Percentiles rank a stretch among this genome's conserved stretches.
Evolutionary conservation across 208 protist species (phyloP).

Genomic region (Trypanosoma grayi): DNA sequence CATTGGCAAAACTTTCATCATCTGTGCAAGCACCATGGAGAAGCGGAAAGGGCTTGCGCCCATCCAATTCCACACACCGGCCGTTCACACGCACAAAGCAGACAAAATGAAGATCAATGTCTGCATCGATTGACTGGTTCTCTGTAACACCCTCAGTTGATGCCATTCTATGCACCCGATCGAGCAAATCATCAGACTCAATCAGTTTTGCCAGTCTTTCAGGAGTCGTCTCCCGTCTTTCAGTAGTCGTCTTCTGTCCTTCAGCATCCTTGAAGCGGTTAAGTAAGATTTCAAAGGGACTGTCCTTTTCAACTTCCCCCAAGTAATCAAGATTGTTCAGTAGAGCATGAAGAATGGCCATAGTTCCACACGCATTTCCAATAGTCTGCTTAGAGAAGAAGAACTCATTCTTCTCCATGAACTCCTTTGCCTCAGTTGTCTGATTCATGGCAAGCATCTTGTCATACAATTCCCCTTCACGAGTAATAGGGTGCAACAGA

Average conservation of each 20-base stretch:
- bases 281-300: constrained; percentile 32
- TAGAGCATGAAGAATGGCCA: constrained; percentile 92
- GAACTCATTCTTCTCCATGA: constrained; percentile 44
- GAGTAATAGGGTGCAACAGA: constrained; percentile 90
- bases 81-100: constrained; percentile 85
- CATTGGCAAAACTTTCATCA: constrained; percentile 62
- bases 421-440: constrained; percentile 33
- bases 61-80: constrained; percentile 93
- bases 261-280: no score
- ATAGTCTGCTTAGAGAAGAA: constrained; percentile 93
- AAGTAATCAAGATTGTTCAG: constrained; percentile 86
- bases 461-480: constrained; percentile 29
- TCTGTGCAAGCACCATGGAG: constrained; percentile 71
- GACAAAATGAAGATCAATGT: constrained; percentile 94
- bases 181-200: constrained; percentile 32
- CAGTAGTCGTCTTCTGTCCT: no score
- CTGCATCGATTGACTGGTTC: constrained; percentile 54
- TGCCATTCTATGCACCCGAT: constrained; percentile 54
- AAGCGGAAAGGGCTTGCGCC: constrained; percentile 79
- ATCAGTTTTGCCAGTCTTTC: constrained; percentile 42
- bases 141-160: constrained; percentile 65
- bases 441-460: constrained; percentile 21
- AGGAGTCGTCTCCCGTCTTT: constrained; percentile 28
- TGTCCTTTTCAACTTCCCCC: constrained; percentile 37
- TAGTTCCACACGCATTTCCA: constrained; percentile 94